A percentile compares a stretch with the other conserved stretches of the same genome.
Evolutionary conservation across 2,329 filamentous ascomycete genomes (phyloP).

Genomic region (Ophiostoma sp.): DNA sequence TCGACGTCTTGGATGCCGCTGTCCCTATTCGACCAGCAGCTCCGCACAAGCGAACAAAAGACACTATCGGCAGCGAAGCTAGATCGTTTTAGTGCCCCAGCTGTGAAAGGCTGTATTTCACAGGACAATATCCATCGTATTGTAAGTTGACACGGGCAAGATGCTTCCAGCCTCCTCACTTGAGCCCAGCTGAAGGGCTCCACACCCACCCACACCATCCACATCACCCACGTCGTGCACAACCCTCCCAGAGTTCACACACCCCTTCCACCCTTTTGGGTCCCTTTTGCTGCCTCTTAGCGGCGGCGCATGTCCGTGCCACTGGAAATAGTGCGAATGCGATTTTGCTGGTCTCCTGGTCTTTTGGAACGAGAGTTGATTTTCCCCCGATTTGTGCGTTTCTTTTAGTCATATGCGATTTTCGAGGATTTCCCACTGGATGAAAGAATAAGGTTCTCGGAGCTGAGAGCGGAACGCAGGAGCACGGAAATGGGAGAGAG

Average conservation of each 20-base stretch:
- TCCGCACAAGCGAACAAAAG: not conserved
- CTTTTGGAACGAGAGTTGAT: not conserved
- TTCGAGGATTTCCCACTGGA: not conserved
- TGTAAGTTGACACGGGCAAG: not conserved
- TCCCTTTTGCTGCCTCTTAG: not conserved
- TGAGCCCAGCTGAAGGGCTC: conserved; percentile 11
- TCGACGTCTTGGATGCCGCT: not conserved
- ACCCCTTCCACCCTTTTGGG: not conserved
- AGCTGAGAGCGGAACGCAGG: too few species aligned
- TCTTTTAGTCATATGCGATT: not conserved
- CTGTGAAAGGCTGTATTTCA: too few species aligned
- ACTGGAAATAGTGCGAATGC: not conserved
- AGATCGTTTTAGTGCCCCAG: not conserved
- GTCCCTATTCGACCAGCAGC: conserved; percentile 2
- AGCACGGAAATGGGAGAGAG: too few species aligned
- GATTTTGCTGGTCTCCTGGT: not conserved
- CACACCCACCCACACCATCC: not conserved
- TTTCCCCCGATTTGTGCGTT: not conserved
- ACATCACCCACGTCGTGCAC: not conserved
- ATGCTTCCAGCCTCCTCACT: not conserved
- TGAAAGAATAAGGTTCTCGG: not conserved
- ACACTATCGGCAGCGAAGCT: not conserved
- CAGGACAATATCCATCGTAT: too few species aligned
- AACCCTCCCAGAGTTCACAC: not conserved
- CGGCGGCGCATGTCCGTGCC: not conserved